phyloP scores from a whole-genome alignment of 2,329 filamentous ascomycete species.

The Arthrocladium fulminans region DNA sequence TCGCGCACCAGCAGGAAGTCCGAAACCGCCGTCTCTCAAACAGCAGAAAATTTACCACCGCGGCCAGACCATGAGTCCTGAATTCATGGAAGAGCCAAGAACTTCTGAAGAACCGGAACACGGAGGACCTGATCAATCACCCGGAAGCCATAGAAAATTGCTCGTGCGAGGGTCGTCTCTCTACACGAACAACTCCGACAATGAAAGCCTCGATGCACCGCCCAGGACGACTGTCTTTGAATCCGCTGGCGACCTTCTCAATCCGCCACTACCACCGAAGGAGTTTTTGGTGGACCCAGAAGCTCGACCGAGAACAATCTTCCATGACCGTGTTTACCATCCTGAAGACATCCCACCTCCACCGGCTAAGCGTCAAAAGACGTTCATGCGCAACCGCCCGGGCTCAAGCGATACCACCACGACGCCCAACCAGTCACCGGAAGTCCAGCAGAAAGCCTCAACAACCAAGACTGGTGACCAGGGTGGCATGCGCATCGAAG shows the following conservation, averaged over 20 bases:
- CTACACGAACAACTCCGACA: constrained; percentile 33
- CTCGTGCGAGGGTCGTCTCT: constrained; percentile 44
- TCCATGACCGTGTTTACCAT: constrained; percentile 93
- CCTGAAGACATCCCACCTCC: constrained; percentile 85
- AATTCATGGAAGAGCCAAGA: constrained; percentile 35
- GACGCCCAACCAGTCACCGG: constrained; percentile 16
- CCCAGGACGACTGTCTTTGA: constrained; percentile 92
- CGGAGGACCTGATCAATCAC: constrained; percentile 30
- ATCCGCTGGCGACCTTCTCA: constrained; percentile 83
- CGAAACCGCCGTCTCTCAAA: constrained; percentile 32
- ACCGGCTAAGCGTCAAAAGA: constrained; percentile 40
- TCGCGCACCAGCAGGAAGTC: constrained; percentile 43
- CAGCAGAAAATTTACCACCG: constrained; percentile 64
- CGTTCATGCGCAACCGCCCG: constrained; percentile 27
- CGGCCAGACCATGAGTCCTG: constrained; percentile 61
- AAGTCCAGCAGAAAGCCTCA: constrained; percentile 2
- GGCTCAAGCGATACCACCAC: constrained; percentile 11
- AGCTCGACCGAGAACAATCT: constrained; percentile 77
- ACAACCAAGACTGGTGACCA: constrained; percentile 34
- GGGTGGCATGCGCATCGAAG: constrained; percentile 73
- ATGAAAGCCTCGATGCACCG: constrained; percentile 54
- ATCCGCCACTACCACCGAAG: constrained; percentile 72
- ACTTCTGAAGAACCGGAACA: constrained; percentile 2
- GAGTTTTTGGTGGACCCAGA: constrained; percentile 79
- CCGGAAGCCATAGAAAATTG: constrained; percentile 9